Evolutionary conservation across 148 eudicot species (phyloP).

Genomic region (Mesembryanthemum crystallinum): DNA sequence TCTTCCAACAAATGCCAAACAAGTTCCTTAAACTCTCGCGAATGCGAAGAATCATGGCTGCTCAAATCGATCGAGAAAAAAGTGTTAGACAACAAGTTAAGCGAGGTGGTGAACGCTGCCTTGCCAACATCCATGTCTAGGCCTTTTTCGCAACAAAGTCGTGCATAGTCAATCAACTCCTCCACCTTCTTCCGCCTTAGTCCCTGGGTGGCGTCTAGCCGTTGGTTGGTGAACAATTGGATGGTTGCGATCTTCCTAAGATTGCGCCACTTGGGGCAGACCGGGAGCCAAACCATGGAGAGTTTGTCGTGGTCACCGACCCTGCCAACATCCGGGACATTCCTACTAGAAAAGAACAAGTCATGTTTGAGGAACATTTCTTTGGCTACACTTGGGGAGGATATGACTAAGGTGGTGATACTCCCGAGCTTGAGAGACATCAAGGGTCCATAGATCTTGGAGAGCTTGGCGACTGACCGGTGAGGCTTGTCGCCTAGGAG

Average conservation of each 20-base stretch:
- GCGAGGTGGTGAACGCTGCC: constrained; percentile 23
- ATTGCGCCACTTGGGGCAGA: constrained; percentile 24
- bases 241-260: constrained; percentile 19
- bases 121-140: constrained; percentile 19
- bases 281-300: constrained; percentile 24
- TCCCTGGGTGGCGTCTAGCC: constrained; percentile 22
- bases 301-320: constrained; percentile 13
- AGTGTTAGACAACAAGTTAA: constrained; percentile 30
- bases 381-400: constrained; percentile 30
- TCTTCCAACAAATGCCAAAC: neutral
- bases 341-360: constrained; percentile 20
- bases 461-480: constrained; percentile 14
- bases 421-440: constrained; percentile 45
- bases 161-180: constrained; percentile 14
- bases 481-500: neutral
- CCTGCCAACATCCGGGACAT: neutral
- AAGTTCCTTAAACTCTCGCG: constrained; percentile 18
- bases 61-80: constrained; percentile 29
- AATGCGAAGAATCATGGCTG: neutral
- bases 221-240: constrained; percentile 25
- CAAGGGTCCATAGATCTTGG: constrained; percentile 38
- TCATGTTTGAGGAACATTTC: constrained; percentile 28
- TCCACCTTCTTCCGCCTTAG: constrained; percentile 27
- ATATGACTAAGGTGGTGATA: constrained; percentile 30
- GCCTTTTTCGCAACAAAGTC: no score